Conservation (phyloP, 2,329 filamentous ascomycete species). For the Penicillium sp. region DNA sequence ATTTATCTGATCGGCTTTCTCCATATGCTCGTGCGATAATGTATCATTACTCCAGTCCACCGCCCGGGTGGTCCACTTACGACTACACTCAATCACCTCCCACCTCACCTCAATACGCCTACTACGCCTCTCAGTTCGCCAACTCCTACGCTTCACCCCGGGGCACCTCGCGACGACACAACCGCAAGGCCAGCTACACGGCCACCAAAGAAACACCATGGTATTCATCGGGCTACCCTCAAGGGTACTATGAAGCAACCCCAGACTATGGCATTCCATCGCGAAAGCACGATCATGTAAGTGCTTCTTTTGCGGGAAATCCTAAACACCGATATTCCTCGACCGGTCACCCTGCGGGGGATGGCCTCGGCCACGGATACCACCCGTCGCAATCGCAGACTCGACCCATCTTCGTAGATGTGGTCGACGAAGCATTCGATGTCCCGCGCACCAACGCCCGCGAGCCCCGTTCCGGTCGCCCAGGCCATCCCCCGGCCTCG, state of each 20-base stretch:
- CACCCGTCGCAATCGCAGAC: conserved; percentile 40
- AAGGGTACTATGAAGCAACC: conserved; percentile 47
- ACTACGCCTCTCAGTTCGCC: conserved; percentile 56
- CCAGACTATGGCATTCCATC: conserved; percentile 53
- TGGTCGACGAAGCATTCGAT: conserved; percentile 56
- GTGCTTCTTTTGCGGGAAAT: conserved; percentile 53
- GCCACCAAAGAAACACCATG: conserved; percentile 44
- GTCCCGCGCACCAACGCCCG: conserved; percentile 46
- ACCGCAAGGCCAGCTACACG: conserved; percentile 57
- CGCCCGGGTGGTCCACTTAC: conserved; percentile 49
- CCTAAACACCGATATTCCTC: conserved; percentile 47
- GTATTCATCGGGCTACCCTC: conserved; percentile 48
- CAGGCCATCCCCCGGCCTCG: conserved; percentile 22
- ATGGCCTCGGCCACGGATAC: conserved; percentile 29
- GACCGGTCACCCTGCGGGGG: conserved; percentile 37
- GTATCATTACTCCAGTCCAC: conserved; percentile 49
- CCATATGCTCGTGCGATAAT: conserved; percentile 42
- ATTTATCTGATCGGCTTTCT: conserved; percentile 16
- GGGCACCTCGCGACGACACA: conserved; percentile 49
- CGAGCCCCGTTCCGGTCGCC: conserved; percentile 39
- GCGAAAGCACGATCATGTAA: conserved; percentile 64
- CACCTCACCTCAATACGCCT: conserved; percentile 51
- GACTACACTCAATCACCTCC: conserved; percentile 50
- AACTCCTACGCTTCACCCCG: conserved; percentile 48
- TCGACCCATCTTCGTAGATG: conserved; percentile 57